Evolutionary conservation across 2,329 filamentous ascomycete species (phyloP).

Genomic region (Clonostachys rosea): DNA sequence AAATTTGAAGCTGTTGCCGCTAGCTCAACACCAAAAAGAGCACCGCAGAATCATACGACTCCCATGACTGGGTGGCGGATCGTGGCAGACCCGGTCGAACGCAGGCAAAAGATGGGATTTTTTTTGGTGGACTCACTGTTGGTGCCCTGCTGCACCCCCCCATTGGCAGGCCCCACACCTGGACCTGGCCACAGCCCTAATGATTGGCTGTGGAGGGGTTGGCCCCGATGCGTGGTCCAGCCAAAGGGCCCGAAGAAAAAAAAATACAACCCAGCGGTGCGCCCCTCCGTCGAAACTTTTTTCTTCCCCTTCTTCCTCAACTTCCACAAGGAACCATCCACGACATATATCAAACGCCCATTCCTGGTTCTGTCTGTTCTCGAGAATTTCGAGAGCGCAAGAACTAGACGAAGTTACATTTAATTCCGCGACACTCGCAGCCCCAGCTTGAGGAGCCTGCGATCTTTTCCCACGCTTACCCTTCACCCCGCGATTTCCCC

Average conservation of each 20-base stretch:
- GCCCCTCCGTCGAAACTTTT: conserved; percentile 33
- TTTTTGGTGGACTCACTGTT: too few species aligned
- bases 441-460: conserved; percentile 26
- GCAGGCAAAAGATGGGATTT: neutral
- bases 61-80: too few species aligned
- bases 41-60: too few species aligned
- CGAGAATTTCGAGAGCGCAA: conserved; percentile 38
- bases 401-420: conserved; percentile 36
- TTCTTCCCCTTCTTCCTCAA: conserved; percentile 17
- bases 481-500: conserved; percentile 31
- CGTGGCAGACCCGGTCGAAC: too few species aligned
- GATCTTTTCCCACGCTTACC: conserved; percentile 26
- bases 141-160: too few species aligned
- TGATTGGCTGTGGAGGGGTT: conserved; percentile 12
- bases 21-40: too few species aligned
- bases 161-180: too few species aligned
- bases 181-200: neutral
- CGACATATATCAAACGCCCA: conserved; percentile 19
- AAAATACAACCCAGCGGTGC: conserved; percentile 28
- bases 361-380: conserved; percentile 38
- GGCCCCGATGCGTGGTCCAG: neutral
- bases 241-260: conserved; percentile 5
- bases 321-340: conserved; percentile 21
- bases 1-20: too few species aligned
- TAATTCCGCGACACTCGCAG: conserved; percentile 21